Evolutionary conservation across 139 green algal genomes (phyloP), one percentile per base, ranked within the genome.

Genomic region (Picochlorum costavermella): DNA sequence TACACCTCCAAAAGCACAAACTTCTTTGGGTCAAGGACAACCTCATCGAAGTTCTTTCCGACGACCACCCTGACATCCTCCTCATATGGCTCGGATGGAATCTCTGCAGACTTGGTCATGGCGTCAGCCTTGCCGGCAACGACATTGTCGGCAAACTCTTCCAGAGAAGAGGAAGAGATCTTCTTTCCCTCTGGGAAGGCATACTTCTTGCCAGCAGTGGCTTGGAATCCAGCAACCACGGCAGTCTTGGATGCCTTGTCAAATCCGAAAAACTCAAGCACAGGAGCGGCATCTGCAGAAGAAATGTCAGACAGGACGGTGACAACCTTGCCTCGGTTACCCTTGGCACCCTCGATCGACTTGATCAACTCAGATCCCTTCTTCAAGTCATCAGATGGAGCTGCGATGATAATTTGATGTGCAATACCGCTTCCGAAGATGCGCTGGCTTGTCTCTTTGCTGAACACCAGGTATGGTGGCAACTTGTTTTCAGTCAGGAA

Each of bases 251-350:
- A 12, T 5, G 69, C 70, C 13, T 74, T 81, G 59, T 81, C 72
- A 25, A 94, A 58, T 25, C 82, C 83, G 65, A 95, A 95, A 82
- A 88, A 95, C 56, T 90, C 82, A 25, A 86, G 67, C 5, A 94
- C 81, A 29, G 83, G 79, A 26, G 82, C 78, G 30, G 43, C 65
- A 23, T 72, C 58, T 36, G 63, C 40, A 37, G 30, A 28, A 33
- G 63, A 61, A 9, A 50, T 23, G 56, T 79, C 64, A 53, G 73
- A 60, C 28, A 55, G 67, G 9, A 83, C 67, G 14, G 67, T 56
- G n/a, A 83, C 59, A 16, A 83, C 16, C 61, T 78, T 75, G n/a
- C 76, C 76, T 37, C 58, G 61, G 20, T 61, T 46, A 48, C 66
- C 20, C 10, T 20, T 30, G 17, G 57, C 23, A 5, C 56, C 71